Percentiles rank a stretch among this genome's conserved stretches.
Evolutionary conservation across 805 yeast genomes (phyloP).

Genomic region (Candida berthetii): DNA sequence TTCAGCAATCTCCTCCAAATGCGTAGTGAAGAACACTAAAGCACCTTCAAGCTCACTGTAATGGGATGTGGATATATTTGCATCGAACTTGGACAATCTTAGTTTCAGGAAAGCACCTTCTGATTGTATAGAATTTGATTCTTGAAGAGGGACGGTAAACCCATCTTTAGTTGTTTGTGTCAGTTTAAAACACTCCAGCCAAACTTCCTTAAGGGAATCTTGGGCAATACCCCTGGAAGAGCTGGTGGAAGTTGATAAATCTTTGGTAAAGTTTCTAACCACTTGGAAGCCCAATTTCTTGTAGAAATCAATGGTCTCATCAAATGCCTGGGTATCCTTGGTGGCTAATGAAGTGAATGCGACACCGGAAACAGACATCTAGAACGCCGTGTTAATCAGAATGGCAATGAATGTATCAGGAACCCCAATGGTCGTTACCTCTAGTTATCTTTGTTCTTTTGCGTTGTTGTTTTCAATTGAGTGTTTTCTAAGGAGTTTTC

Average conservation of each 20-base stretch:
- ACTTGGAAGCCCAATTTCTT: conserved; percentile 52
- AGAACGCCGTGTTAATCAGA: too few relatives aligned
- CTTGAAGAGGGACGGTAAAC: conserved; percentile 47
- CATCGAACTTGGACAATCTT: conserved; percentile 26
- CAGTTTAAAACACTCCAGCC: conserved; percentile 68
- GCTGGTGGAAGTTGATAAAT: conserved; percentile 24
- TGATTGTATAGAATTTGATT: conserved; percentile 28
- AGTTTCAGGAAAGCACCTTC: conserved; percentile 43
- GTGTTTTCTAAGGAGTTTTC: background rate
- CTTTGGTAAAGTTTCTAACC: conserved; percentile 54
- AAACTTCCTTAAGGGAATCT: conserved; percentile 62
- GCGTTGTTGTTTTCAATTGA: background rate
- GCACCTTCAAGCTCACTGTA: conserved; percentile 30
- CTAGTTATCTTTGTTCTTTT: background rate
- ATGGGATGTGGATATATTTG: conserved; percentile 14
- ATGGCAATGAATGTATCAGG: too few relatives aligned
- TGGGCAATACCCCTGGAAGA: conserved; percentile 49
- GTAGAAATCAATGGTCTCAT: conserved; percentile 49
- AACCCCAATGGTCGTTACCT: too few relatives aligned
- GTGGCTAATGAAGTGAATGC: conserved; percentile 63
- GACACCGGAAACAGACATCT: conserved; percentile 27
- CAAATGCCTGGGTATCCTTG: conserved; percentile 37
- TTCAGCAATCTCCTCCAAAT: conserved; percentile 22
- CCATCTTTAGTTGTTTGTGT: conserved; percentile 55
- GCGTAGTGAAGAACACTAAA: conserved; percentile 34